Evolutionary conservation across 2,329 filamentous ascomycete genomes (phyloP), one percentile per base, ranked within the genome.

Genomic region (Pseudogymnoascus sp.): DNA sequence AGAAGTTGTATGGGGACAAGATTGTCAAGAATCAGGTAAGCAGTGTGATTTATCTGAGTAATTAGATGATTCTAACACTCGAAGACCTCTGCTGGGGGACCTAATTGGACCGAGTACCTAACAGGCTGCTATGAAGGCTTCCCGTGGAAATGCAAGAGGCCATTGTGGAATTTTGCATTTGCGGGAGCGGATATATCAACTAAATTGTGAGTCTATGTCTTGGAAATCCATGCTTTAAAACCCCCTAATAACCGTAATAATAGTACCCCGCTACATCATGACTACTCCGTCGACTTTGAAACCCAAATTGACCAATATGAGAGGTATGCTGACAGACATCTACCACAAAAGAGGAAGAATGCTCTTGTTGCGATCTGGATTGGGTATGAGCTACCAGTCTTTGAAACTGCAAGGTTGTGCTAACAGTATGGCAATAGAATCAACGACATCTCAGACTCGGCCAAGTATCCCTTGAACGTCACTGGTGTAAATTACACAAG

Each of bases 151-250:
- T 83, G 82, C 67, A 65, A 74, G 9, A 74, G 72, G 10, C 79
- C 83, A 61, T 74, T 84, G 0, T 84, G 82, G 82, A 78, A 83
- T 63, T 84, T 84, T 67, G 81, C 82, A 0, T 84, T 83, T 65
- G 81, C 79, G 0, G 82, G 82, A 2, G 76, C 80, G 0, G 79
- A 83, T 63, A 77, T 82, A 17, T 78, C 78, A 6, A 73, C 73
- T 7, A 70, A 75, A 63, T 76, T 74, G 75, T 77, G 64, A 65
- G 72, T 64, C n/a, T 17, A 10, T 23, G 13, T 26, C n/a, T 19
- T 44, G 46, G 46, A 17, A 11, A 11, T 13, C 7, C 6, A 2
- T 19, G 0, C 6, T 7, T 15, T 1, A 1, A 10, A 7, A 3
- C 15, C 21, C 31, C 2, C 13, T 59, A 10, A 35, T 56, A n/a